Percentiles rank a stretch among this genome's conserved stretches.
Evolutionary conservation across 306 rosid genomes (phyloP).

Genomic region (Trifolium dubium): DNA sequence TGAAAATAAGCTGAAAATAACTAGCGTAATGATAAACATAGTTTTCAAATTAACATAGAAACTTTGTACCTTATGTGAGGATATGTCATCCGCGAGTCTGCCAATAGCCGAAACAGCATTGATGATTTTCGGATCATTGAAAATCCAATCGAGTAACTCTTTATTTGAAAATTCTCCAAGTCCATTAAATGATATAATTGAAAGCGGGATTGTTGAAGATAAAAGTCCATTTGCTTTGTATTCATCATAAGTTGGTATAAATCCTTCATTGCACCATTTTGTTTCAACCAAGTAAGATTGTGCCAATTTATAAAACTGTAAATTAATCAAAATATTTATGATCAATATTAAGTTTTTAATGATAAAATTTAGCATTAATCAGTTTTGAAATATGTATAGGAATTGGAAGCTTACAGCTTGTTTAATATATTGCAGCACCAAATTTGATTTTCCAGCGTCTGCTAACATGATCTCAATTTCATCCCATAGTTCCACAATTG

Average conservation of each 20-base stretch:
- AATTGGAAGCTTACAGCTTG: conserved; percentile 3
- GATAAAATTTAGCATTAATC: neutral
- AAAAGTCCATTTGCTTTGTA: conserved; percentile 36
- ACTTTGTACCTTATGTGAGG: conserved; percentile 45
- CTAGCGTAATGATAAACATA: conserved; percentile 24
- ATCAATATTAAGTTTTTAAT: neutral
- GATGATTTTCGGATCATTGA: conserved; percentile 36
- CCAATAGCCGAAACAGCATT: conserved; percentile 23
- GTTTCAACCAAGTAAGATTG: conserved; percentile 45
- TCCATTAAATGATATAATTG: conserved; percentile 16
- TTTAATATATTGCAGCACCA: conserved; percentile 25
- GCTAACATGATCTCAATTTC: conserved; percentile 16
- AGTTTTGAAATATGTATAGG: neutral
- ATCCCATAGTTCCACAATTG: conserved; percentile 20
- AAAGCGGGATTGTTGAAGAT: neutral
- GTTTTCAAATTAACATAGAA: neutral
- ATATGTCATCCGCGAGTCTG: conserved; percentile 42
- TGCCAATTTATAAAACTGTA: conserved; percentile 22
- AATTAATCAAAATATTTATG: neutral
- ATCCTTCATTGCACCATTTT: conserved; percentile 41
- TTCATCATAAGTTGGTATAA: conserved; percentile 49
- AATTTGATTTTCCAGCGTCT: conserved; percentile 15
- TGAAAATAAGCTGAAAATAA: neutral
- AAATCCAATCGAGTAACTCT: conserved; percentile 48
- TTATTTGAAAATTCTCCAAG: conserved; percentile 37